Conservation (phyloP, 441 rosid species). For the Eutrema salsugineum region DNA sequence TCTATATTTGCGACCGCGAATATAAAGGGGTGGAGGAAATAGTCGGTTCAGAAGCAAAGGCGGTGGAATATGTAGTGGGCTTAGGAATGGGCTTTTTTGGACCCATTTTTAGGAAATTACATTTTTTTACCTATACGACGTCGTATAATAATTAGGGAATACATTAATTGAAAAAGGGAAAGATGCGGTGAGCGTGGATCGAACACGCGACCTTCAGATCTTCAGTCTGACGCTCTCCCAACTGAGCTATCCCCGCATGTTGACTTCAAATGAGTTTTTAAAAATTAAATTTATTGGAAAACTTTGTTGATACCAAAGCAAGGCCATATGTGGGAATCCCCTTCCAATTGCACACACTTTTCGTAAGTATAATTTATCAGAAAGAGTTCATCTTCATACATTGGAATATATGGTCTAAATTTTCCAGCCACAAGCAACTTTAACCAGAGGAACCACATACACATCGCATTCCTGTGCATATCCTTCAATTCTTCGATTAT, state of each 20-base stretch:
- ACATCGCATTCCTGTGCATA: no score
- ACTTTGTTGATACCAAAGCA: no score
- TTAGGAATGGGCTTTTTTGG: background rate
- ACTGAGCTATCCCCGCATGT: slow-evolving; percentile 36
- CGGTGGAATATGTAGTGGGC: background rate
- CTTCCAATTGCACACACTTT: no score
- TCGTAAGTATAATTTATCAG: no score
- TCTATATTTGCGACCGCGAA: background rate
- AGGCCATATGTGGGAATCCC: no score
- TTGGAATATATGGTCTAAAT: no score
- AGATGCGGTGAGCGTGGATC: slow-evolving; percentile 85
- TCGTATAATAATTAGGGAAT: background rate
- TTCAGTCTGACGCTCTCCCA: slow-evolving; percentile 46
- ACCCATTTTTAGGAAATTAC: background rate
- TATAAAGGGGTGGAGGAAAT: background rate
- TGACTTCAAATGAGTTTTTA: no score
- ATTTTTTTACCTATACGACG: background rate
- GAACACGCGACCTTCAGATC: slow-evolving; percentile 60
- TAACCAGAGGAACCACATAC: no score
- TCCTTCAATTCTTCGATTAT: no score
- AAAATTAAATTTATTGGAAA: no score
- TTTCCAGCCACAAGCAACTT: no score
- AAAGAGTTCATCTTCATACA: no score
- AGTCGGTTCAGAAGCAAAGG: background rate
- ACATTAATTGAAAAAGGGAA: background rate